phyloP scores from a whole-genome alignment of 805 yeast species.

The Cyberlindnera misumaiensis region DNA sequence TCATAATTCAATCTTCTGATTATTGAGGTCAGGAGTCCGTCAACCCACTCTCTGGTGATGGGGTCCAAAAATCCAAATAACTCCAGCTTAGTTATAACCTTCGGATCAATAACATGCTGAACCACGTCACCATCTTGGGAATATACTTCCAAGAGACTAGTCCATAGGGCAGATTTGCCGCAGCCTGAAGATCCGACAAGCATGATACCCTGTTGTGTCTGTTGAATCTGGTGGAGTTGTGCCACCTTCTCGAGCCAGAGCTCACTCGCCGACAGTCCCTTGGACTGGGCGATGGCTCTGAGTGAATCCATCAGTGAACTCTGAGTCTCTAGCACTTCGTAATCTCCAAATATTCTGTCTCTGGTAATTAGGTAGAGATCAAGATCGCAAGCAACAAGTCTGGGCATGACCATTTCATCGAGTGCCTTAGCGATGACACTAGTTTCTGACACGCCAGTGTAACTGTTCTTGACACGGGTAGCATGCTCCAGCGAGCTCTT shows the following conservation, averaged over 20 bases:
- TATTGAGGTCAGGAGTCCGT: conserved; percentile 71
- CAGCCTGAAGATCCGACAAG: conserved; percentile 69
- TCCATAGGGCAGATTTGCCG: conserved; percentile 62
- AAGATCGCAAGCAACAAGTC: conserved; percentile 50
- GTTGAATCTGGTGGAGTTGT: conserved; percentile 58
- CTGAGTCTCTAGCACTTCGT: conserved; percentile 27
- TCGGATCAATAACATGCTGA: conserved; percentile 60
- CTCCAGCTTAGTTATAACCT: conserved; percentile 57
- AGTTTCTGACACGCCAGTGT: not conserved
- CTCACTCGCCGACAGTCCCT: conserved; percentile 28
- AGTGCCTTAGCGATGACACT: conserved; percentile 45
- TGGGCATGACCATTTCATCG: conserved; percentile 60
- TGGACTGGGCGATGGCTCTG: conserved; percentile 21
- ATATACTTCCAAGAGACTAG: conserved; percentile 37
- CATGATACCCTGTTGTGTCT: conserved; percentile 71
- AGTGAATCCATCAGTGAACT: conserved; percentile 24
- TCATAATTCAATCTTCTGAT: conserved; percentile 52
- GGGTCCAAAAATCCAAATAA: conserved; percentile 68
- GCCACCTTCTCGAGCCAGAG: conserved; percentile 47
- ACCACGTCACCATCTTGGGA: conserved; percentile 27
- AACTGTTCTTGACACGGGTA: conserved; percentile 33
- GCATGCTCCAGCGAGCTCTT: conserved; percentile 60
- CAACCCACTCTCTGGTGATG: conserved; percentile 86
- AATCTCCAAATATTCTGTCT: conserved; percentile 33
- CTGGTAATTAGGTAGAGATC: conserved; percentile 16